Percentiles rank a stretch among this genome's conserved stretches.
Conservation (phyloP, 2,329 filamentous ascomycete species). For the Emergomyces orientalis region DNA sequence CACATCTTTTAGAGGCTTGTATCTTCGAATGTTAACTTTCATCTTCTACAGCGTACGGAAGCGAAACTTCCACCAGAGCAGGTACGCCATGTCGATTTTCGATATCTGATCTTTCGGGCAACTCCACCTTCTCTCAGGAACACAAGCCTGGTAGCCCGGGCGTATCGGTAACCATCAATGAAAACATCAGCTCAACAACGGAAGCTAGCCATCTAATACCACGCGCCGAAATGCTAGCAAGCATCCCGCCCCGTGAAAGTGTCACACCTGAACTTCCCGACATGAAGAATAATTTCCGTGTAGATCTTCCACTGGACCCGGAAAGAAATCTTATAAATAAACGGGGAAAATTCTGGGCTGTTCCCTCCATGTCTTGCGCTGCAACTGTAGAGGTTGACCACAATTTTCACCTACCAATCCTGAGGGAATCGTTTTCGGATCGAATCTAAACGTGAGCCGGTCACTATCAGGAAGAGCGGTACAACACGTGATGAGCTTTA, state of each 20-base stretch:
- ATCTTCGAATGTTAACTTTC: background rate
- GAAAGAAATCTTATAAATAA: background rate
- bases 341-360: background rate
- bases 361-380: background rate
- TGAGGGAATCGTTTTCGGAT: background rate
- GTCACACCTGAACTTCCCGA: slow-evolving; percentile 1
- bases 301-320: background rate
- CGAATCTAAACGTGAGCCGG: background rate
- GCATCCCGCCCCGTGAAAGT: background rate
- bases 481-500: slow-evolving; percentile 7
- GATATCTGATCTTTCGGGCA: background rate
- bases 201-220: background rate
- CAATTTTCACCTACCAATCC: background rate
- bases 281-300: background rate
- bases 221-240: background rate
- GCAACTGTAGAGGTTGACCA: background rate
- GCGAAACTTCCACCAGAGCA: background rate
- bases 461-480: background rate
- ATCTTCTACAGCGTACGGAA: background rate
- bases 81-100: background rate
- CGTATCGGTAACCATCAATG: background rate
- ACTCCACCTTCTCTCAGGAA: background rate
- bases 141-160: background rate
- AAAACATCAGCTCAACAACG: background rate
- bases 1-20: background rate